Evolutionary conservation across 139 green algal genomes (phyloP).

Genomic region (Monoraphidium neglectum): DNA sequence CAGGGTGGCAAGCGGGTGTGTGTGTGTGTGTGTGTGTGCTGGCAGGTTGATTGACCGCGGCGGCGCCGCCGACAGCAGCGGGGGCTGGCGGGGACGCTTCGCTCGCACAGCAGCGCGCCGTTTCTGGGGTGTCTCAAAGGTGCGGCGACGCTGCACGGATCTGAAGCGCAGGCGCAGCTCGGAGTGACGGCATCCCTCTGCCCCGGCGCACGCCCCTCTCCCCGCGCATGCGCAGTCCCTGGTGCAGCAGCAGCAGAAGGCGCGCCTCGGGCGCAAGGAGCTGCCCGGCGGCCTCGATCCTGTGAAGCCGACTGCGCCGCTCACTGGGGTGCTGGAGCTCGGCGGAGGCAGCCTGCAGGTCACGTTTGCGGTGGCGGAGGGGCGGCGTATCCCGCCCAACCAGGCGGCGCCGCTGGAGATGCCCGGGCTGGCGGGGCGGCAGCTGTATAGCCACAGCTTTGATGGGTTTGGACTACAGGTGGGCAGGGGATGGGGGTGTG

Average conservation of each 20-base stretch:
- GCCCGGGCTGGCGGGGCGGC: background rate
- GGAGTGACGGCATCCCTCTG: too few species aligned
- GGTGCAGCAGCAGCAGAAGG: background rate
- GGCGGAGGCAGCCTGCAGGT: slow-evolving; percentile 57
- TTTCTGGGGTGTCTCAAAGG: background rate
- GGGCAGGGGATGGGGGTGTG: background rate
- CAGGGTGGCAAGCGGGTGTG: background rate
- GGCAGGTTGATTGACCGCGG: background rate
- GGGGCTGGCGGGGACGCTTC: background rate
- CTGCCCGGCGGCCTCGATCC: background rate
- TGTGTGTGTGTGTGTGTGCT: background rate
- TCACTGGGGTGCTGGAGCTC: slow-evolving; percentile 52
- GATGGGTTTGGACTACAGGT: slow-evolving; percentile 20
- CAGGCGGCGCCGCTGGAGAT: slow-evolving; percentile 7
- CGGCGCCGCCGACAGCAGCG: background rate
- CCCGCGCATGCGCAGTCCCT: background rate
- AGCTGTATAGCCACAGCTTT: slow-evolving; percentile 22
- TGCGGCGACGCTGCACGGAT: background rate
- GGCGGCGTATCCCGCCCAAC: background rate
- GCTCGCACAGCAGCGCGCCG: background rate
- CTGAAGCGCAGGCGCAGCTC: background rate
- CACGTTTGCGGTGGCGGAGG: background rate
- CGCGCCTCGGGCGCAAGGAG: background rate
- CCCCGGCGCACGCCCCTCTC: background rate
- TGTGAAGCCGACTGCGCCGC: slow-evolving; percentile 8